A percentile compares a stretch with the other conserved stretches of the same genome.
Evolutionary conservation across 345 rosid genomes (phyloP).

Genomic region (Barbarea vulgaris): DNA sequence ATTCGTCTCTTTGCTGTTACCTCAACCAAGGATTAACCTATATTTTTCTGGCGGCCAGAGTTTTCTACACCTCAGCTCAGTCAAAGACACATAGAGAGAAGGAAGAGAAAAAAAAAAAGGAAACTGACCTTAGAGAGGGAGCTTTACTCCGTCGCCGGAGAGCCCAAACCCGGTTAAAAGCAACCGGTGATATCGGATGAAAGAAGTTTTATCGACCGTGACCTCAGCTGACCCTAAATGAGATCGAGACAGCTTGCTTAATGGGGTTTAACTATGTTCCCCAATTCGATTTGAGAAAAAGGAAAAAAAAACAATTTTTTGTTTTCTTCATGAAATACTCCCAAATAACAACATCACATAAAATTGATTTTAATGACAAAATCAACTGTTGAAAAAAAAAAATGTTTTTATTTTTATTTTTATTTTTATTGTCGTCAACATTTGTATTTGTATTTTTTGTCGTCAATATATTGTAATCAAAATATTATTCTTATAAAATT

Average conservation of each 20-base stretch:
- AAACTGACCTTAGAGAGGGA: constrained; percentile 30
- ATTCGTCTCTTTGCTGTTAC: background rate
- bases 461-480: no score
- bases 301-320: background rate
- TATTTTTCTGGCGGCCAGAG: background rate
- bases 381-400: no score
- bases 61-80: background rate
- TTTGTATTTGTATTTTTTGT: no score
- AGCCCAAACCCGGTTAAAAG: constrained; percentile 7
- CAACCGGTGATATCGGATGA: constrained; percentile 7
- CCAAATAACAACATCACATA: no score
- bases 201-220: constrained; percentile 28
- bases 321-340: constrained; percentile 1
- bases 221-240: constrained; percentile 10
- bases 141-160: constrained; percentile 28
- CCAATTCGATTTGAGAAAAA: background rate
- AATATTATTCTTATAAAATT: no score
- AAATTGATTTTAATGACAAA: background rate
- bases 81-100: background rate
- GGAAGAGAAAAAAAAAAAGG: background rate
- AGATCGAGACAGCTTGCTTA: constrained; percentile 29
- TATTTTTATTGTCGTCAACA: no score
- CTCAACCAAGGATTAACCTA: background rate
- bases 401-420: no score
- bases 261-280: constrained; percentile 8